These are phyloP conservation scores for Hansfordia pulvinata DNA, from an alignment of 2,329 filamentous ascomycete genomes.

Conservation along the genomic window DNA sequence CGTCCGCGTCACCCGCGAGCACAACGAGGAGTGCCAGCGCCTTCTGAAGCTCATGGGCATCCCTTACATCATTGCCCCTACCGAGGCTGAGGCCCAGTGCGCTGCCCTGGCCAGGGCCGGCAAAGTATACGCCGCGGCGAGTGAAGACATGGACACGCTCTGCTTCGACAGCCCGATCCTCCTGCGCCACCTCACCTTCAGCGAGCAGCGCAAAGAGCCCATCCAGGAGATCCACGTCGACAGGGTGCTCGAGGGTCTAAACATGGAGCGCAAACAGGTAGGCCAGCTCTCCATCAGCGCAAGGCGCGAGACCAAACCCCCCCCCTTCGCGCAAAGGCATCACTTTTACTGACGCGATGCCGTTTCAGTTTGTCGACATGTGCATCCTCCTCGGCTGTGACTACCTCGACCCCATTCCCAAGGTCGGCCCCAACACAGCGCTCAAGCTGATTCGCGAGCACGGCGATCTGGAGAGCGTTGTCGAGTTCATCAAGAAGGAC, in stretches of 20 bases:
- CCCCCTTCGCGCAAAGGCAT: no score
- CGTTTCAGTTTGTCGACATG: slow-evolving; percentile 75
- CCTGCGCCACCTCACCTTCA: slow-evolving; percentile 86
- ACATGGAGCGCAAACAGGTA: slow-evolving; percentile 80
- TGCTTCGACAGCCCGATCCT: slow-evolving; percentile 91
- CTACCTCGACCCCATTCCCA: slow-evolving; percentile 92
- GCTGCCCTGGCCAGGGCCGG: slow-evolving; percentile 78
- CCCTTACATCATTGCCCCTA: slow-evolving; percentile 87
- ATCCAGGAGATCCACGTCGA: slow-evolving; percentile 90
- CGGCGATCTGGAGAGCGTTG: slow-evolving; percentile 73
- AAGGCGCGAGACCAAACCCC: no score
- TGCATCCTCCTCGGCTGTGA: slow-evolving; percentile 97
- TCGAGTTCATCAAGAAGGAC: slow-evolving; percentile 66
- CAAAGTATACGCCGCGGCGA: slow-evolving; percentile 93
- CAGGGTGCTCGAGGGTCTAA: slow-evolving; percentile 72
- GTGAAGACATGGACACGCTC: slow-evolving; percentile 97
- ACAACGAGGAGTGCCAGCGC: slow-evolving; percentile 88
- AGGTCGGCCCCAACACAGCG: slow-evolving; percentile 82
- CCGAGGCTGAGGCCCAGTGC: slow-evolving; percentile 94
- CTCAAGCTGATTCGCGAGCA: slow-evolving; percentile 91
- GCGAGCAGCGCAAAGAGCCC: slow-evolving; percentile 92
- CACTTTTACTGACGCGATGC: no score
- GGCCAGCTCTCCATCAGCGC: no score
- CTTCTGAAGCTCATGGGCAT: slow-evolving; percentile 92
- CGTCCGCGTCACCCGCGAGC: slow-evolving; percentile 88